Evolutionary conservation across 306 rosid genomes (phyloP).

Genomic region (Vicia villosa): DNA sequence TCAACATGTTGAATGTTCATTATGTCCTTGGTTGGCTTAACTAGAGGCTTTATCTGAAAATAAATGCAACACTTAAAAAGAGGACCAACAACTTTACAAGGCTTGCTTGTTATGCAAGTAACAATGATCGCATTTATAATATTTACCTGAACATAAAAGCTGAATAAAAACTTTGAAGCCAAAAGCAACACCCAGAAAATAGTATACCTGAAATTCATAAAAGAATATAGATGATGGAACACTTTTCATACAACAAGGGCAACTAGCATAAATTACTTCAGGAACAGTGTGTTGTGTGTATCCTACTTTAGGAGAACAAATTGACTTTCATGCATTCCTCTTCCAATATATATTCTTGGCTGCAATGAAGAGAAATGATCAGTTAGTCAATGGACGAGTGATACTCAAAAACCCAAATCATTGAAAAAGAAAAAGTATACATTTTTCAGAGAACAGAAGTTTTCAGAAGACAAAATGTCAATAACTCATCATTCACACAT

Average conservation of each 20-base stretch:
- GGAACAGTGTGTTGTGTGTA: conserved; percentile 30
- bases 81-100: conserved; percentile 33
- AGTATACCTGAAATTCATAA: conserved; percentile 76
- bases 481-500: conserved; percentile 11
- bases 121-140: conserved; percentile 18
- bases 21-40: conserved; percentile 84
- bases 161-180: conserved; percentile 71
- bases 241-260: conserved; percentile 30
- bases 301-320: conserved; percentile 84
- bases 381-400: conserved; percentile 32
- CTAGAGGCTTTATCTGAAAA: conserved; percentile 85
- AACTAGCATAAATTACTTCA: conserved; percentile 21
- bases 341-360: conserved; percentile 94
- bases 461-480: conserved; percentile 17
- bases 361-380: conserved; percentile 46
- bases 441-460: conserved; percentile 7
- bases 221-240: conserved; percentile 34
- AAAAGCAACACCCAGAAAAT: conserved; percentile 86
- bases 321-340: conserved; percentile 99
- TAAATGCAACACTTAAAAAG: conserved; percentile 30
- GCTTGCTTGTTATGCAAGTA: conserved; percentile 19
- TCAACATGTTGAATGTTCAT: conserved; percentile 69
- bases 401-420: conserved; percentile 27
- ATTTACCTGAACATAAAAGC: conserved; percentile 79
- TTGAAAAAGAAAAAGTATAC: background rate